Evolutionary conservation across 257 asterid genomes (phyloP).

Genomic region (Penstemon eatonii): DNA sequence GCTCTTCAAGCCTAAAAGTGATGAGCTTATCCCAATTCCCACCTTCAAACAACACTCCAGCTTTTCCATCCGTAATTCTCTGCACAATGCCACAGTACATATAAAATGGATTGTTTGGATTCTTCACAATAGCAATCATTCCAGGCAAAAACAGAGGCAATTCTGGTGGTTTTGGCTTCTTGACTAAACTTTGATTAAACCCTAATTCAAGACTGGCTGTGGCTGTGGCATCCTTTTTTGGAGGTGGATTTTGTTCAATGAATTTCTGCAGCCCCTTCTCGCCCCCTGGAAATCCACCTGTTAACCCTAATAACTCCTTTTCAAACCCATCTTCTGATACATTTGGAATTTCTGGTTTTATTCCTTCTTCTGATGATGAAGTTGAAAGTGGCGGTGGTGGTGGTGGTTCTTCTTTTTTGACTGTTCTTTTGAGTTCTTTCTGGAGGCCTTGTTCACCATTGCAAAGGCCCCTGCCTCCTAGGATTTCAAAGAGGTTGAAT

Average conservation of each 20-base stretch:
- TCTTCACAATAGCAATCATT: constrained; percentile 87
- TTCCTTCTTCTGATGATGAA: constrained; percentile 22
- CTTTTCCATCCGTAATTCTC: constrained; percentile 89
- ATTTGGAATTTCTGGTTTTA: constrained; percentile 12
- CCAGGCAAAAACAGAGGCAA: constrained; percentile 84
- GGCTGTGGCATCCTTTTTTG: constrained; percentile 32
- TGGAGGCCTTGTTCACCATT: constrained; percentile 72
- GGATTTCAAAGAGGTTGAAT: constrained; percentile 70
- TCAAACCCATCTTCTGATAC: constrained; percentile 61
- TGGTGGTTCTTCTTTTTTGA: constrained; percentile 34
- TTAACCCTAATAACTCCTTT: constrained; percentile 74
- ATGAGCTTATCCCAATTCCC: constrained; percentile 82
- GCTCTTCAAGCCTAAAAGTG: constrained; percentile 79
- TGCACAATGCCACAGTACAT: constrained; percentile 92
- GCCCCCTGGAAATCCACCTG: constrained; percentile 93
- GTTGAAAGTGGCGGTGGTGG: constrained; percentile 15
- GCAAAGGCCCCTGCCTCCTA: constrained; percentile 83
- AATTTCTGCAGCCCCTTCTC: constrained; percentile 72
- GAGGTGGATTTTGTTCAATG: constrained; percentile 75
- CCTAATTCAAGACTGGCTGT: constrained; percentile 15
- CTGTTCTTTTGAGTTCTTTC: constrained; percentile 50
- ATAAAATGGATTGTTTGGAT: constrained; percentile 53
- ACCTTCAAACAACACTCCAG: constrained; percentile 85
- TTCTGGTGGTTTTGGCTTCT: constrained; percentile 68
- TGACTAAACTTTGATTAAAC: constrained; percentile 45